phyloP scores from a whole-genome alignment of 352 stramenopile genomes.

The Phytopythium montanum region DNA sequence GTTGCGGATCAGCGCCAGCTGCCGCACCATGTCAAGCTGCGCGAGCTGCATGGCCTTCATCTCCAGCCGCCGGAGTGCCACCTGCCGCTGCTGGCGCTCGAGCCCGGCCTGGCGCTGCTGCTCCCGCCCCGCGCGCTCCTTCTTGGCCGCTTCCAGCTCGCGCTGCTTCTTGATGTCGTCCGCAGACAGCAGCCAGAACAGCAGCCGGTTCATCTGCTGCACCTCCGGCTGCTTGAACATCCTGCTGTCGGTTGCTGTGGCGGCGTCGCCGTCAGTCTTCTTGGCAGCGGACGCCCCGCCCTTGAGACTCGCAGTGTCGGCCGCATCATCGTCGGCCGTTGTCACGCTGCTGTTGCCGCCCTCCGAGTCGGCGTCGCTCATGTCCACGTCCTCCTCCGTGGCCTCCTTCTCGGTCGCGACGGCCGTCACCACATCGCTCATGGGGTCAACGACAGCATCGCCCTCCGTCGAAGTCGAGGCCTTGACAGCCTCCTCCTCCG shows the following conservation, averaged over 20 bases:
- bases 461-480: constrained; percentile 6
- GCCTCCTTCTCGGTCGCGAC: constrained; percentile 15
- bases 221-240: constrained; percentile 87
- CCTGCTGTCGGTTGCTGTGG: constrained; percentile 14
- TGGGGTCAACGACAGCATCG: background rate
- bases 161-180: constrained; percentile 85
- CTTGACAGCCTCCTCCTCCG: constrained; percentile 9
- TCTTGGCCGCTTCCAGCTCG: constrained; percentile 74
- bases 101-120: constrained; percentile 68
- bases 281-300: constrained; percentile 14
- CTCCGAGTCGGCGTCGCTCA: constrained; percentile 49
- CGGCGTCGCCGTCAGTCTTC: constrained; percentile 8
- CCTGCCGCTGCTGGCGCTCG: constrained; percentile 63
- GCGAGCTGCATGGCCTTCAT: constrained; percentile 83
- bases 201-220: constrained; percentile 86
- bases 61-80: constrained; percentile 68
- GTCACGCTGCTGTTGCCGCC: constrained; percentile 41
- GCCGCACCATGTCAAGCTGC: constrained; percentile 75
- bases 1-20: constrained; percentile 64
- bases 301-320: constrained; percentile 21
- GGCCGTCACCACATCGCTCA: constrained; percentile 1
- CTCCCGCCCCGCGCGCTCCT: constrained; percentile 60
- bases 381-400: constrained; percentile 20
- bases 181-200: constrained; percentile 82
- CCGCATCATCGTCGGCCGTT: constrained; percentile 22